These are phyloP conservation scores for Colletotrichum sp. DNA, from an alignment of 2,329 filamentous ascomycete genomes.

Conservation along the genomic window DNA sequence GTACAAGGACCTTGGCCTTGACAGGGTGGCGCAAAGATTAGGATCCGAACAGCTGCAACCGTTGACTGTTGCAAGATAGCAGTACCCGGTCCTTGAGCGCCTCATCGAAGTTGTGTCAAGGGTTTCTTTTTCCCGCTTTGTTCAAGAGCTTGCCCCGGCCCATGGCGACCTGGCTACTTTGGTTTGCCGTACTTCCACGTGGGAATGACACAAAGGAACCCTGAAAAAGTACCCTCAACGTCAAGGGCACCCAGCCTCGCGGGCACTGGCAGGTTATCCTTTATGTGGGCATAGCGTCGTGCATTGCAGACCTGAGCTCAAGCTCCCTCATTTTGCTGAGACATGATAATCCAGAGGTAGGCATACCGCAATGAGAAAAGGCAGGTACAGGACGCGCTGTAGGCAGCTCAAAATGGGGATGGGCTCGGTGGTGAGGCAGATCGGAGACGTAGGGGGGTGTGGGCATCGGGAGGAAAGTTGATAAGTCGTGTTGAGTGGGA, in stretches of 20 bases:
- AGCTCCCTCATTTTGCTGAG: background rate
- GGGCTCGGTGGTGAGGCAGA: background rate
- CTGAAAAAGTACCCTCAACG: background rate
- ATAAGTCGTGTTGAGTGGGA: conserved; percentile 2
- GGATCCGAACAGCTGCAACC: background rate
- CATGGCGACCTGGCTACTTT: background rate
- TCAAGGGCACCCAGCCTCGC: background rate
- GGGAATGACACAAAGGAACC: background rate
- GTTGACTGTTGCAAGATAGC: background rate
- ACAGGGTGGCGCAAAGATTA: background rate
- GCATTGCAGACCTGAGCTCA: background rate
- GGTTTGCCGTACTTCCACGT: background rate
- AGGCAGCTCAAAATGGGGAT: background rate
- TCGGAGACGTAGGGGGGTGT: conserved; percentile 1
- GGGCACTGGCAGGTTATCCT: background rate
- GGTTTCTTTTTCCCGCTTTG: background rate
- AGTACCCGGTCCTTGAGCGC: background rate
- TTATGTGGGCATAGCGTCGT: background rate
- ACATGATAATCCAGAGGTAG: background rate
- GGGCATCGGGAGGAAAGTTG: conserved; percentile 1
- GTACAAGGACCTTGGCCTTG: background rate
- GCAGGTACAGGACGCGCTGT: background rate
- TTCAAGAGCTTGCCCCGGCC: background rate
- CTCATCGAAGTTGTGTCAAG: background rate
- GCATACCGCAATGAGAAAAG: background rate